phyloP scores from a whole-genome alignment of 306 rosid species.

The Begonia masoniana region DNA sequence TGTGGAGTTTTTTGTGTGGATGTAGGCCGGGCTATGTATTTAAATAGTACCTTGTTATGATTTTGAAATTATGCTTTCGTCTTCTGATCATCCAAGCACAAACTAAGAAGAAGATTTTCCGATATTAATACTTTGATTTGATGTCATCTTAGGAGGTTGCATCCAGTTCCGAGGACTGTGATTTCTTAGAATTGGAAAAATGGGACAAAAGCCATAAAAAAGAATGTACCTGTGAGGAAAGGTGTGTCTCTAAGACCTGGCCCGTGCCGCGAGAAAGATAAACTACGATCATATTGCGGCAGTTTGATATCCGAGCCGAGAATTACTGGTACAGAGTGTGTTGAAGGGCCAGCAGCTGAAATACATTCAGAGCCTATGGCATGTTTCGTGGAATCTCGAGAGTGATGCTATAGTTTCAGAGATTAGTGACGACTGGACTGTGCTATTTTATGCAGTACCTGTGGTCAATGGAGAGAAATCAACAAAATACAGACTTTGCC shows the following conservation, averaged over 20 bases:
- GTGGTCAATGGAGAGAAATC: slow-evolving; percentile 94
- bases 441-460: slow-evolving; percentile 83
- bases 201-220: slow-evolving; percentile 70
- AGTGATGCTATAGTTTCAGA: slow-evolving; percentile 84
- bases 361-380: slow-evolving; percentile 85
- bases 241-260: slow-evolving; percentile 45
- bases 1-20: slow-evolving; percentile 98
- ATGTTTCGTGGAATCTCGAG: slow-evolving; percentile 92
- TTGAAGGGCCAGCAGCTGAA: slow-evolving; percentile 84
- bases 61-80: slow-evolving; percentile 68
- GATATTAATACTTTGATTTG: slow-evolving; percentile 87
- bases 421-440: slow-evolving; percentile 85
- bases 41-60: slow-evolving; percentile 95
- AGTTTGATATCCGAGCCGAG: slow-evolving; percentile 95
- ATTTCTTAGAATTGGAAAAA: slow-evolving; percentile 76
- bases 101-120: slow-evolving; percentile 89
- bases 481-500: slow-evolving; percentile 80
- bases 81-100: slow-evolving; percentile 52
- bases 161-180: slow-evolving; percentile 76
- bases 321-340: slow-evolving; percentile 98
- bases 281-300: slow-evolving; percentile 64
- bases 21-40: slow-evolving; percentile 88
- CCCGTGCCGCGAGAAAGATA: slow-evolving; percentile 83
- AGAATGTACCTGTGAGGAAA: slow-evolving; percentile 56
- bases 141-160: slow-evolving; percentile 85